A percentile compares a stretch with the other conserved stretches of the same genome.
Conservation (phyloP, 2,329 filamentous ascomycete genomes). For the Aspergillus ochraceus region DNA sequence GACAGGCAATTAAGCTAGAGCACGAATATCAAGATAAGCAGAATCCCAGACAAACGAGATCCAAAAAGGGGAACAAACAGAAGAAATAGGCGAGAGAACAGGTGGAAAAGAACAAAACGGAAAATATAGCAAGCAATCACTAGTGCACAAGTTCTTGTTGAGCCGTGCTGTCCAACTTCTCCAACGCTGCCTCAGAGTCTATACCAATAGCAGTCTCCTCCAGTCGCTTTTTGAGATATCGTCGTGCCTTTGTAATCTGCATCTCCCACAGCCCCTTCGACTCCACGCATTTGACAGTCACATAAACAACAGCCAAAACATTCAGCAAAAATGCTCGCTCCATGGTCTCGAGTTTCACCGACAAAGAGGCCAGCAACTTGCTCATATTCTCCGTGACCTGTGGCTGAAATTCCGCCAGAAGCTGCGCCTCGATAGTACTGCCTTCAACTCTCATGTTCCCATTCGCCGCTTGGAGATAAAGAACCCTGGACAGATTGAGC, state of each 20-base stretch:
- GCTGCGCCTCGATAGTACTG: neutral
- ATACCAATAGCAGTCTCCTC: neutral
- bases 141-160: no score
- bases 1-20: no score
- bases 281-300: neutral
- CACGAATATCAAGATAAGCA: no score
- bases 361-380: no score
- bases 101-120: no score
- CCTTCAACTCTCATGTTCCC: neutral
- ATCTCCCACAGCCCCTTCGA: neutral
- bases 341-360: no score
- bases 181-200: neutral
- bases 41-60: no score
- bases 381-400: no score
- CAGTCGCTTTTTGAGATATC: neutral
- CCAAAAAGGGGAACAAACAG: no score
- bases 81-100: no score
- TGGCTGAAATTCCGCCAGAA: neutral
- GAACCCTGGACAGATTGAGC: neutral
- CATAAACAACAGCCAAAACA: neutral
- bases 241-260: neutral
- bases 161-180: neutral
- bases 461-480: neutral
- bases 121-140: no score
- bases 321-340: neutral